Base-by-base conservation (phyloP, 768 basidiomycete genomes). In the Clavaria fumosa region DNA sequence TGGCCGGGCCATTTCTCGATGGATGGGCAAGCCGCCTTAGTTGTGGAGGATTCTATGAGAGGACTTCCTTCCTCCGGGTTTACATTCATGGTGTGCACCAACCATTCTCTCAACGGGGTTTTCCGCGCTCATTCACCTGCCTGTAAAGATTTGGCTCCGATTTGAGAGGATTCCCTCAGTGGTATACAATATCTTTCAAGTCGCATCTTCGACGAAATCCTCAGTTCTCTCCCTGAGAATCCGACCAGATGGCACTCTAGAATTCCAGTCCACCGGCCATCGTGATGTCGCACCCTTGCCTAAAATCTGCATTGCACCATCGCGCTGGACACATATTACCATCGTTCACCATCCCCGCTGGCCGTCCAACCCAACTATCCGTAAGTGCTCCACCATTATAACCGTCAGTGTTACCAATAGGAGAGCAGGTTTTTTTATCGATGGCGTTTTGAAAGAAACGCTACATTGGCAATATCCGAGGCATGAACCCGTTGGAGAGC, bases 1-100 rank as follows among this genome's bases (percentile, higher is more conserved):
- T 88, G 84, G 85, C 72, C 79, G 1, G 70, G 75, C 39, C 84
- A 88, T 50, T 69, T 89, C 42, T 79, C 73, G 2, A 57, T 86
- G 47, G 73, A 75, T 50, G 65, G 66, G 2, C 52, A 59, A 4
- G 69, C 78, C 2, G 57, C 68, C 6, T 45, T 84, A 4, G 57
- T 62, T 3, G 51, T 77, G 22, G 67, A 73, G 31, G 58, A 62
- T n/a, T 58, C 54, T n/a, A 50, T 54, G 23, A 68, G 65, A 41
- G 69, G 70, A 0, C 53, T 84, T 31, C 75, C 79, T 0, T 46
- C 59, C 1, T 54, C 65, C 9, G 85, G 83, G 0, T 72, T 84
- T 48, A 79, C 81, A 2, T 76, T 78, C 52, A 72, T 83, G 74
- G 82, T 76, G 41, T 22, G 54, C 51, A 20, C 5, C 4, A 9